Percentiles rank a stretch among this genome's conserved stretches.
Evolutionary conservation across 805 yeast species (phyloP).

Genomic region (Candida loeiensis): DNA sequence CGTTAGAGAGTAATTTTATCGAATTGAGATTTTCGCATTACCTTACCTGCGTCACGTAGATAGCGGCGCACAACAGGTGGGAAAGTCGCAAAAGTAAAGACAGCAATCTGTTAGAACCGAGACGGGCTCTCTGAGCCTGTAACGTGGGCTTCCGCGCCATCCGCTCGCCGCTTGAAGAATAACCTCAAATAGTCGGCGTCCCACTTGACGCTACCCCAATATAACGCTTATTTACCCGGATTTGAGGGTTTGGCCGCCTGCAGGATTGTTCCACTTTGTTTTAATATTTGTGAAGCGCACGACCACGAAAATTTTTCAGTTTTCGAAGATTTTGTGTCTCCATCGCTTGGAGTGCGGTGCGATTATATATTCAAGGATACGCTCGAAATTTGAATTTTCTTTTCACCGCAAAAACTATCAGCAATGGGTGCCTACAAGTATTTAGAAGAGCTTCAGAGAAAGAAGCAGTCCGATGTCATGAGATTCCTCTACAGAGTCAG

Average conservation of each 20-base stretch:
- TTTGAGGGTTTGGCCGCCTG: too few relatives aligned
- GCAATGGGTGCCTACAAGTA: conserved; percentile 99
- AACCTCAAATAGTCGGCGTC: too few relatives aligned
- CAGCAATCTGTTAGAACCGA: too few relatives aligned
- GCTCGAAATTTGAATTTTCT: conserved; percentile 9
- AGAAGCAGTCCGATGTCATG: conserved; percentile 99
- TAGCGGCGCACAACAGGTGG: too few relatives aligned
- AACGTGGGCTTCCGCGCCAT: not conserved
- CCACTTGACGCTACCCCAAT: not conserved
- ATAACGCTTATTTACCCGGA: not conserved
- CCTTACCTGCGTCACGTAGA: too few relatives aligned
- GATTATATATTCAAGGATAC: conserved; percentile 2
- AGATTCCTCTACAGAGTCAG: conserved; percentile 99
- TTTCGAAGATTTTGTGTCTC: not conserved
- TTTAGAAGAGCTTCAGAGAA: conserved; percentile 98
- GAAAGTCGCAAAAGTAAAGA: too few relatives aligned
- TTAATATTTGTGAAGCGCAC: conserved; percentile 2
- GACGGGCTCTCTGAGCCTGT: too few relatives aligned
- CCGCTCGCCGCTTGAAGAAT: too few relatives aligned
- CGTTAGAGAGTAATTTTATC: not conserved
- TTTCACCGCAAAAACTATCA: conserved; percentile 13
- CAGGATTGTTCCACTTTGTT: not conserved
- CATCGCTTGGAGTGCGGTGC: not conserved
- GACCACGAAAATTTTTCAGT: conserved; percentile 9
- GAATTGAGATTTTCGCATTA: conserved; percentile 1